These are phyloP conservation scores for Tuber magnatum DNA, from an alignment of 495 filamentous ascomycete genomes.

Conservation along the genomic window DNA sequence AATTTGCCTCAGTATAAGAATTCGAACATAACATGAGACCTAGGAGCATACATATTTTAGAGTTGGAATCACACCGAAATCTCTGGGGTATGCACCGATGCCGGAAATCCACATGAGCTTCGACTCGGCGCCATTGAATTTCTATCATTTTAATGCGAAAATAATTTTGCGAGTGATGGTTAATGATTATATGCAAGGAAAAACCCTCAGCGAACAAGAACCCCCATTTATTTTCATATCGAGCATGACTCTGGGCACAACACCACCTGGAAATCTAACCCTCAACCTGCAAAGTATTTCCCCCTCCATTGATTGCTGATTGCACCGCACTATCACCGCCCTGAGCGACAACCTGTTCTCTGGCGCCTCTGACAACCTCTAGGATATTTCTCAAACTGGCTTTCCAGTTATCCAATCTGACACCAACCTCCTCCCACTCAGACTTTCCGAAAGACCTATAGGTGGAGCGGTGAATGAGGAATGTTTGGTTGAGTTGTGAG, in stretches of 20 bases:
- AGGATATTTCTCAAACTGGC: slow-evolving; percentile 66
- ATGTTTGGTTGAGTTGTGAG: slow-evolving; percentile 79
- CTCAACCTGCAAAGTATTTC: slow-evolving; percentile 27
- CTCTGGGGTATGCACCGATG: background rate
- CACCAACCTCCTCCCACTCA: slow-evolving; percentile 93
- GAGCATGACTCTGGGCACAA: background rate
- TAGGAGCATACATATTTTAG: background rate
- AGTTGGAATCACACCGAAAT: background rate
- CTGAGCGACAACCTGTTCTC: slow-evolving; percentile 47
- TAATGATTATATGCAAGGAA: background rate
- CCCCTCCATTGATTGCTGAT: slow-evolving; percentile 9
- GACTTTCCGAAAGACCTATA: slow-evolving; percentile 95
- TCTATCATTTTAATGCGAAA: background rate
- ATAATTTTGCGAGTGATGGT: background rate
- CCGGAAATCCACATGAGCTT: background rate
- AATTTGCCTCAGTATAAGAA: background rate
- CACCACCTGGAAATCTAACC: slow-evolving; percentile 11
- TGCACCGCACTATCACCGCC: slow-evolving; percentile 19
- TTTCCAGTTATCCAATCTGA: slow-evolving; percentile 83
- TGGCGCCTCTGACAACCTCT: slow-evolving; percentile 65
- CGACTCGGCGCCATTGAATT: background rate
- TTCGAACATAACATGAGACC: background rate
- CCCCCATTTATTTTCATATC: background rate
- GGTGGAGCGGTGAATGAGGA: slow-evolving; percentile 87
- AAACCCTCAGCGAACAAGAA: background rate